Evolutionary conservation across 495 filamentous ascomycete species (phyloP), one percentile per base, ranked within the genome.

Genomic region (Schizothecium vesticola): DNA sequence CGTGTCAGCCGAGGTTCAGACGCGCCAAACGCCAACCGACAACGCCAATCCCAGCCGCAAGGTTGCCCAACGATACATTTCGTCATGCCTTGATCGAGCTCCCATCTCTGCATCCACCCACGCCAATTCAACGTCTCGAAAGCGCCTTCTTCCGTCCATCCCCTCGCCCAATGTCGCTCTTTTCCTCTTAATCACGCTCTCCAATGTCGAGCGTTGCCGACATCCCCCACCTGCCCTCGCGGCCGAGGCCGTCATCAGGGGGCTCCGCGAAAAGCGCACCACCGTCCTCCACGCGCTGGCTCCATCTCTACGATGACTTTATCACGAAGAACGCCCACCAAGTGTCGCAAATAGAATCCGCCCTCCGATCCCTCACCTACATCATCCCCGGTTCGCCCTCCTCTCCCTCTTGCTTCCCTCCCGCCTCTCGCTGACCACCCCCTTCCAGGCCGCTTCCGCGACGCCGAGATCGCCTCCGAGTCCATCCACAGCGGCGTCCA

Each of bases 381-480:
- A 94, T 99, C 72, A 94, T 99, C 26, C 95, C 95, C 60, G 92
- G 91, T 93, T 73, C 61, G 82, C 65, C n/a, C 19, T 28, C 51
- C 24, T 55, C 60, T n/a, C 19, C 51, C 56, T 25, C 31, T 33
- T 58, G 43, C 24, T 57, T 11, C 28, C n/a, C 66, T 74, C 28
- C 72, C 77, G 26, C 70, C 58, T 13, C 58, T 23, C 43, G 12
- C 63, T 65, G 55, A 65, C 16, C 56, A 33, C 59, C 13, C 1
- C n/a, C 12, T 8, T 21, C 3, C 70, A 93, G 92, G 94, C 67
- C 92, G 93, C 62, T 97, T 96, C 78, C 88, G 93, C 70, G 94
- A 98, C 75, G 91, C 93, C 36, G 94, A 97, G 76, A 87, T 98
- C 71, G 90, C 94, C 67, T 97, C 95, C 70, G 95, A 99, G 81